These are phyloP conservation scores for Saccharomyces mikatae DNA, from an alignment of 805 yeast species.

Conservation along the genomic window DNA sequence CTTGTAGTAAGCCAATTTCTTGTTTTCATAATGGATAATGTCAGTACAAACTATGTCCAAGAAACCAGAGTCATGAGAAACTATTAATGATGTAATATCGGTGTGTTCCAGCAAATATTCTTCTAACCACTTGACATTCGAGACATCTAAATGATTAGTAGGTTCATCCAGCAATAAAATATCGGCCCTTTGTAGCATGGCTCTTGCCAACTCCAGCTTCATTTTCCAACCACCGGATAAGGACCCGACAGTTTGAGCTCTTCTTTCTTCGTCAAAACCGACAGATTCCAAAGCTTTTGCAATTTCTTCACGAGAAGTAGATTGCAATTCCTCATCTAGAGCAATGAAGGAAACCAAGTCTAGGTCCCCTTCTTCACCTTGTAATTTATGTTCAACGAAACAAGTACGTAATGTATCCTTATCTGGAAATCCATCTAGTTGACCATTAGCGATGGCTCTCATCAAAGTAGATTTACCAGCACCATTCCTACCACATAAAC, in stretches of 20 bases:
- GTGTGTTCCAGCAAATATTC: conserved; percentile 76
- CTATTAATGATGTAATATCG: conserved; percentile 87
- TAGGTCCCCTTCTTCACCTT: conserved; percentile 89
- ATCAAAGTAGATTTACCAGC: conserved; percentile 96
- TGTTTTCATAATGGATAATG: conserved; percentile 91
- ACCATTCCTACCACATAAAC: conserved; percentile 97
- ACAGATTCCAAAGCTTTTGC: conserved; percentile 69
- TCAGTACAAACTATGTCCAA: conserved; percentile 93
- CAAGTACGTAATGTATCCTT: conserved; percentile 81
- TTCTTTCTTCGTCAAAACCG: conserved; percentile 86
- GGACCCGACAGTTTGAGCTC: conserved; percentile 86
- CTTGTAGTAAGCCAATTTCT: conserved; percentile 88
- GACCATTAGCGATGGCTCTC: conserved; percentile 95
- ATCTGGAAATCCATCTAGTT: conserved; percentile 94
- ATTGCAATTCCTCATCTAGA: conserved; percentile 70
- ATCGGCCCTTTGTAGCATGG: conserved; percentile 96
- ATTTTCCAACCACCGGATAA: conserved; percentile 99
- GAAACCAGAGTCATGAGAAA: conserved; percentile 96
- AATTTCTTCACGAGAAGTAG: conserved; percentile 61
- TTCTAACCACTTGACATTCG: conserved; percentile 88
- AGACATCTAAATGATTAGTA: conserved; percentile 93
- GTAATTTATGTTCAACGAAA: conserved; percentile 93
- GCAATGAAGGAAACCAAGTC: conserved; percentile 84
- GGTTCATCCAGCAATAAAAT: conserved; percentile 93
- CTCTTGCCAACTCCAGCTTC: conserved; percentile 97